A percentile compares a stretch with the other conserved stretches of the same genome.
These are phyloP conservation scores for Rhynchospora tenuis DNA, from an alignment of 176 grass and related monocot species.

Conservation along the genomic window DNA sequence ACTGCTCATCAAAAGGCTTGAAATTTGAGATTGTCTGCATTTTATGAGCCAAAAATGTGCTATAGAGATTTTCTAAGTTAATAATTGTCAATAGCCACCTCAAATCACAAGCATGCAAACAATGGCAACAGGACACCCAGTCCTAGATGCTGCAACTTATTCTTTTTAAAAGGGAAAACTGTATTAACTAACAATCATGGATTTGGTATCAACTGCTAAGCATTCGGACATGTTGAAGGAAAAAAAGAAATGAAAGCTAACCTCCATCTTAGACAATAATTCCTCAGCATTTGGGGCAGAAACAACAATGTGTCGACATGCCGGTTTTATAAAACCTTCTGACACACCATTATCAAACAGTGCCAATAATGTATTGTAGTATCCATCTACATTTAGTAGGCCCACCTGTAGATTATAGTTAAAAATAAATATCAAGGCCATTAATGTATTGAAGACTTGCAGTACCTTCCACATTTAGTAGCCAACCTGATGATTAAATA, in stretches of 20 bases:
- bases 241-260: slow-evolving; percentile 19
- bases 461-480: neutral
- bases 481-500: neutral
- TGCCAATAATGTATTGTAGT: slow-evolving; percentile 80
- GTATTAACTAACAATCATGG: neutral
- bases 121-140: neutral
- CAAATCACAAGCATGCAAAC: neutral
- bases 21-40: too few species aligned
- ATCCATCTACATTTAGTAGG: slow-evolving; percentile 92
- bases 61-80: too few species aligned
- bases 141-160: neutral
- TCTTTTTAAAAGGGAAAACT: neutral
- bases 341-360: slow-evolving; percentile 76
- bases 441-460: neutral
- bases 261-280: slow-evolving; percentile 89
- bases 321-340: slow-evolving; percentile 91
- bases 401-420: slow-evolving; percentile 53
- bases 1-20: too few species aligned
- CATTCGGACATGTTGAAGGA: neutral
- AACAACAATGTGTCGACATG: slow-evolving; percentile 74
- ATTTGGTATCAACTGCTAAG: slow-evolving; percentile 9
- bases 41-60: too few species aligned
- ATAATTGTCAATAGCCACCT: too few species aligned
- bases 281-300: slow-evolving; percentile 67
- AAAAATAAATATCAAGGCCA: slow-evolving; percentile 19